Percentiles rank a stretch among this genome's conserved stretches.
phyloP scores from a whole-genome alignment of 768 basidiomycete genomes.

The Boletus fagicola region DNA sequence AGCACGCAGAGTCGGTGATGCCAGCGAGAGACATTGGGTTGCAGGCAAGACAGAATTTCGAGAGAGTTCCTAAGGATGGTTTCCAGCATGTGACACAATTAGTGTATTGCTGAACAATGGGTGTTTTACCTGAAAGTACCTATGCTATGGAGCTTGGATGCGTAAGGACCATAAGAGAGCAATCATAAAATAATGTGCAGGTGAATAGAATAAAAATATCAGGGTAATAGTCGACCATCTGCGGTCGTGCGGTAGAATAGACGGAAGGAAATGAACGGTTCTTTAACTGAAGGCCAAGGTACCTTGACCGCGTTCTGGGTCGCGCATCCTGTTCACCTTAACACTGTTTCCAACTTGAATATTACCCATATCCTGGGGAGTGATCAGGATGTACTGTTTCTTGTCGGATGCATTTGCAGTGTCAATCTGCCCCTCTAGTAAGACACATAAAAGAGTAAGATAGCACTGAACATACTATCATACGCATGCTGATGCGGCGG shows the following conservation, averaged over 20 bases:
- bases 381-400: conserved; percentile 94
- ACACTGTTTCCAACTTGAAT: conserved; percentile 66
- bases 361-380: conserved; percentile 90
- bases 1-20: background rate
- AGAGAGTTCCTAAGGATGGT: background rate
- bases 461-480: conserved; percentile 63
- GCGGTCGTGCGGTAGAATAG: conserved; percentile 2
- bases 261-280: background rate
- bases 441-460: background rate
- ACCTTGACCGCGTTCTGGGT: conserved; percentile 70
- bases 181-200: conserved; percentile 3
- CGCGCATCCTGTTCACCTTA: conserved; percentile 72
- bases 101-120: background rate
- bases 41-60: conserved; percentile 6
- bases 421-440: conserved; percentile 58
- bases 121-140: background rate
- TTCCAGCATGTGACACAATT: background rate
- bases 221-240: background rate
- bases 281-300: conserved; percentile 36
- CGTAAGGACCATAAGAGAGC: background rate
- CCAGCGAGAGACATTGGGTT: conserved; percentile 10
- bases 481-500: conserved; percentile 89
- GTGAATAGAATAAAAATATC: conserved; percentile 11
- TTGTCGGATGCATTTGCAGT: conserved; percentile 83
- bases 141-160: background rate